Evolutionary conservation across 1,284 basidiomycete species (phyloP).

Genomic region (Sanghuangporus baumii): DNA sequence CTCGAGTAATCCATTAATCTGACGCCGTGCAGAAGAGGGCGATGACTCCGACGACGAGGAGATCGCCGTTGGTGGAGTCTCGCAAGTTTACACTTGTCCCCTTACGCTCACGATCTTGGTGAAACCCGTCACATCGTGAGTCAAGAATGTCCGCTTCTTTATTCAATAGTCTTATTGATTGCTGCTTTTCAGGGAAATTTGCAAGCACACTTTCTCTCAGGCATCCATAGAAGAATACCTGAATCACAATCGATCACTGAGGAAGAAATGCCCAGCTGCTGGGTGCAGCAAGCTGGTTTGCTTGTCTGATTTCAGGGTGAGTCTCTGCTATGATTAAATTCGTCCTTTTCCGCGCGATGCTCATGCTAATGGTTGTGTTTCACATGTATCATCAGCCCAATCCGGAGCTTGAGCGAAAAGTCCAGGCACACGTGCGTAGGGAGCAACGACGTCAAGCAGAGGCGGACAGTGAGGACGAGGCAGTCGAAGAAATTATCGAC

Average conservation of each 20-base stretch:
- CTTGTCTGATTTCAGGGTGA: constrained; percentile 39
- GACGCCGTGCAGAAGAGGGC: constrained; percentile 50
- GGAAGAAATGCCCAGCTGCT: constrained; percentile 57
- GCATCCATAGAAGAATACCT: constrained; percentile 56
- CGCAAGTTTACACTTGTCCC: constrained; percentile 78
- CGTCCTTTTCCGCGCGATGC: neutral
- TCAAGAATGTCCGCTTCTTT: constrained; percentile 19
- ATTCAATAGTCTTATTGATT: neutral
- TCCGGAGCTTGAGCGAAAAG: constrained; percentile 53
- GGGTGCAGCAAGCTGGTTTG: constrained; percentile 60
- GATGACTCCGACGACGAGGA: constrained; percentile 70
- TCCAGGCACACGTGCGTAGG: constrained; percentile 49
- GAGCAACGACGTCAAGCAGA: constrained; percentile 43
- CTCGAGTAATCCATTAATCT: neutral
- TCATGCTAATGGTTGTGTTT: neutral
- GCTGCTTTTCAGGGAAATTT: constrained; percentile 41
- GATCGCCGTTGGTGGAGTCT: constrained; percentile 75
- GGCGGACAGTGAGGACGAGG: constrained; percentile 44
- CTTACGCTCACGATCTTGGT: constrained; percentile 58
- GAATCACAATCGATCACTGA: constrained; percentile 25
- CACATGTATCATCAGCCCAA: constrained; percentile 28
- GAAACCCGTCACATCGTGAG: constrained; percentile 74
- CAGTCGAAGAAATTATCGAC: constrained; percentile 62
- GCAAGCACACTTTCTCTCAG: constrained; percentile 69
- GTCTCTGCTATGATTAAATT: neutral